These are phyloP conservation scores for Colletotrichum sp. DNA, from an alignment of 2,329 filamentous ascomycete genomes.

Conservation along the genomic window DNA sequence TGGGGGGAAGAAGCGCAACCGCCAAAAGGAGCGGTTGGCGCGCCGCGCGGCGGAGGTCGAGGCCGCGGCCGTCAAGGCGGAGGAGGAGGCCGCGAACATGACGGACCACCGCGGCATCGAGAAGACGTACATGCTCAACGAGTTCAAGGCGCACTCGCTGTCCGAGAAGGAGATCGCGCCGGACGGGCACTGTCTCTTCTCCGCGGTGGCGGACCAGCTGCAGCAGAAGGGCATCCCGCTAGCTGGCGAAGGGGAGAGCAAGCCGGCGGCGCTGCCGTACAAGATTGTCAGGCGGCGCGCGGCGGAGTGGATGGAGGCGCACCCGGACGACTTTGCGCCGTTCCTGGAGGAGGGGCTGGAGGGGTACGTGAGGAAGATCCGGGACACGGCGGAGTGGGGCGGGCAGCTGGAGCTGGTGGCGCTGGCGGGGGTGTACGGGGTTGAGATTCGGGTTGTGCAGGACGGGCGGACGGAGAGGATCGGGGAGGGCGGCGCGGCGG, in stretches of 20 bases:
- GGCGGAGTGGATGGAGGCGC: constrained; percentile 75
- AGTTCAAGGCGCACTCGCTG: constrained; percentile 69
- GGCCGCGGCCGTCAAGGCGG: constrained; percentile 69
- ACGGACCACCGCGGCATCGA: constrained; percentile 77
- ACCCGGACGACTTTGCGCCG: constrained; percentile 81
- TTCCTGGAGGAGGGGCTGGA: constrained; percentile 85
- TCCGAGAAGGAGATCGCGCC: constrained; percentile 81
- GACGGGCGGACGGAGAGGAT: constrained; percentile 83
- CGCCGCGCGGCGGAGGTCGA: constrained; percentile 86
- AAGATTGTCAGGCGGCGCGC: constrained; percentile 72
- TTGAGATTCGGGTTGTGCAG: constrained; percentile 85
- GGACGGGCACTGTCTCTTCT: constrained; percentile 95
- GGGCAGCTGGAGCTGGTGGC: constrained; percentile 90
- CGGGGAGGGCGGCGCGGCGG: constrained; percentile 52
- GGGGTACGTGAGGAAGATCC: constrained; percentile 76
- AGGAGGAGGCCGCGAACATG: constrained; percentile 75
- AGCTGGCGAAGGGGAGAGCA: not conserved
- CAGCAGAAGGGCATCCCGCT: constrained; percentile 54
- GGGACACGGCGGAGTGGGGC: constrained; percentile 93
- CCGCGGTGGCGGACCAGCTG: constrained; percentile 87
- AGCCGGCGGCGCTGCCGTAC: constrained; percentile 53
- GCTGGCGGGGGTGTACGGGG: constrained; percentile 78
- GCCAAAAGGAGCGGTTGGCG: constrained; percentile 89
- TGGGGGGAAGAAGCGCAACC: constrained; percentile 76
- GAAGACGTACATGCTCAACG: constrained; percentile 70